Evolutionary conservation across 306 rosid genomes (phyloP).

Genomic region (Prunus persica): DNA sequence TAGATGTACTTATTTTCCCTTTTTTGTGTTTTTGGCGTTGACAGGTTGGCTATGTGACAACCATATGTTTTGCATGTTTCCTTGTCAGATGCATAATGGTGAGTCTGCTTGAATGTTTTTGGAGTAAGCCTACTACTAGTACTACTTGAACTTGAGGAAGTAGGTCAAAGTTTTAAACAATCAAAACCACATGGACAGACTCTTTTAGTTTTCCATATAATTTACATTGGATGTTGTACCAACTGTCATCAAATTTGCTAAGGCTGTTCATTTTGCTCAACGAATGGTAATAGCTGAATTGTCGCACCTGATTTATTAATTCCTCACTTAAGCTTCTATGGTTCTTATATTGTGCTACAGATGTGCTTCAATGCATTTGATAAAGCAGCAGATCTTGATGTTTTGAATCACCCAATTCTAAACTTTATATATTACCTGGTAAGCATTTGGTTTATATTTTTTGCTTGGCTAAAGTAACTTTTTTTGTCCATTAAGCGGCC

Average conservation of each 20-base stretch:
- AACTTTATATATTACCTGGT: conserved; percentile 83
- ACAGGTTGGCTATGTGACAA: conserved; percentile 98
- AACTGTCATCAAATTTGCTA: neutral
- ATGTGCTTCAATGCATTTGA: conserved; percentile 89
- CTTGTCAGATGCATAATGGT: conserved; percentile 94
- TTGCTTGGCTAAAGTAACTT: neutral
- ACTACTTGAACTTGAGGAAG: neutral
- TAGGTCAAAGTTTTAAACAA: conserved; percentile 7
- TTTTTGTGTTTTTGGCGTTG: conserved; percentile 25
- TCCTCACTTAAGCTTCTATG: conserved; percentile 10
- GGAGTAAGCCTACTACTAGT: neutral
- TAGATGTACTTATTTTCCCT: neutral
- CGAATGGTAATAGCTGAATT: neutral
- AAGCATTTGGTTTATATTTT: conserved; percentile 33
- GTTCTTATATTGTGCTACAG: conserved; percentile 38
- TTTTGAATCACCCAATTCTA: conserved; percentile 88
- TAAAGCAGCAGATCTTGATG: conserved; percentile 81
- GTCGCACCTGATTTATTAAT: neutral
- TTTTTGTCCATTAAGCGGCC: neutral
- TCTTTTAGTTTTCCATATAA: neutral
- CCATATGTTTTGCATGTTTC: conserved; percentile 93
- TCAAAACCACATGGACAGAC: neutral
- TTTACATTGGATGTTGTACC: neutral
- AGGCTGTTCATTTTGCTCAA: neutral
- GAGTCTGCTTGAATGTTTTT: conserved; percentile 34